Base-by-base conservation (phyloP, 2,329 filamentous ascomycete species). In the Alternaria arborescens region DNA sequence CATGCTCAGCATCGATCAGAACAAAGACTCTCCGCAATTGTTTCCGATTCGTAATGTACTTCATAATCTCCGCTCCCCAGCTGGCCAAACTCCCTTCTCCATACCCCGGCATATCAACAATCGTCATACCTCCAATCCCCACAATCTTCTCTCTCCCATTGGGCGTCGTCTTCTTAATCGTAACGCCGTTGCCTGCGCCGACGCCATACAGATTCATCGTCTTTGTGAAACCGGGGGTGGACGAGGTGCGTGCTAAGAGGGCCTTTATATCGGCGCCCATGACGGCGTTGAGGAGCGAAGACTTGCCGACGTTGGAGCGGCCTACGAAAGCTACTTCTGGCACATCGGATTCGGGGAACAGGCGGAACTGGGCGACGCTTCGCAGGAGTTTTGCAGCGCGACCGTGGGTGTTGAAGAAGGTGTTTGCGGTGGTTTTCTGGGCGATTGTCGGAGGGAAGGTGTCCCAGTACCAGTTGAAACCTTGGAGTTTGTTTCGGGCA, bases 31-130 rank as follows among this genome's bases (percentile, higher is more conserved):
- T 79, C 10, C 86, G 81, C 43, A 90, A 80, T 79, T 91, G 87
- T 70, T 85, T 87, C 62, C 89, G 82, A 43, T 82, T 81, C 64
- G 82, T 80, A 32, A 92, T 75, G 77, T 90, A 91, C 74, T 90
- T 91, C 80, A 91, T 82, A 61, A 91, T 89, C 75, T 91, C 87
- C 24, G 77, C 72, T 0, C 89, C 89, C 88, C 89, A 91, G 68
- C 87, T 85, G 8, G 81, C 75, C 34, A 84, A 78, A 70, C 86
- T 88, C 1, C 85, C 88, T 58, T 86, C 83, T 4, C 89, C 89
- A 71, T 92, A 92, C 0, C 89, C 89, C 1, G 89, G 90, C 85
- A 90, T 90, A 74, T 92, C 89, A 20, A 92, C 81, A 34, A 92
- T 82, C 0, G 88, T 83, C 28, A 90, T 71, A 0, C 80, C 81